Conservation (phyloP, 768 basidiomycete species). For the Termitomyces titanicus region DNA sequence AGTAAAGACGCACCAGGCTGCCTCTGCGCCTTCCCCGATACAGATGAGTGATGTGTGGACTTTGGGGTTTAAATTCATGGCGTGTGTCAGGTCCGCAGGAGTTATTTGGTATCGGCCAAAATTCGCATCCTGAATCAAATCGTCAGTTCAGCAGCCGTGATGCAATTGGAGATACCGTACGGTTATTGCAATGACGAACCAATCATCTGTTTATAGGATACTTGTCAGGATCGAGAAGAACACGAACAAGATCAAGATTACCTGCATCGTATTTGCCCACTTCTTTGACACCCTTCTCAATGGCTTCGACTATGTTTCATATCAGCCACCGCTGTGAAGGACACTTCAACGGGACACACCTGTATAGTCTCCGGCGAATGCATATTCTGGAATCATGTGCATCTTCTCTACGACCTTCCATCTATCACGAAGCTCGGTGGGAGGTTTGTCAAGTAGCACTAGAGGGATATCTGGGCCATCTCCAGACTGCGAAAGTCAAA, state of each 20-base stretch:
- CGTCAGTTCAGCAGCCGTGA: not conserved
- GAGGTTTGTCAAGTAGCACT: constrained; percentile 46
- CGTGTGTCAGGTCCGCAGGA: constrained; percentile 50
- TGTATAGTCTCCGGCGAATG: constrained; percentile 66
- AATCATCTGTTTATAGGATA: constrained; percentile 43
- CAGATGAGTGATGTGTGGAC: constrained; percentile 66
- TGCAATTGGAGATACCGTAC: constrained; percentile 19
- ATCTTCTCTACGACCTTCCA: constrained; percentile 73
- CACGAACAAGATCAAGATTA: constrained; percentile 17
- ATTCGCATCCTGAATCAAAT: constrained; percentile 49
- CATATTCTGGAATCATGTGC: constrained; percentile 63
- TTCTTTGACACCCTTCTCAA: constrained; percentile 57
- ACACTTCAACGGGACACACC: constrained; percentile 27
- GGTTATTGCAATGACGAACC: constrained; percentile 69
- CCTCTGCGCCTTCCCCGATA: constrained; percentile 67
- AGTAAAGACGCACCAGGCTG: constrained; percentile 43
- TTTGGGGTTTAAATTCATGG: constrained; percentile 58
- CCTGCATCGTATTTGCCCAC: constrained; percentile 62
- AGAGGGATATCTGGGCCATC: constrained; percentile 56
- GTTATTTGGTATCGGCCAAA: constrained; percentile 62
- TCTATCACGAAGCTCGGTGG: constrained; percentile 50
- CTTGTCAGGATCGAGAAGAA: not conserved
- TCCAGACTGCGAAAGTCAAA: constrained; percentile 44
- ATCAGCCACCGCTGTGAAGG: not conserved
- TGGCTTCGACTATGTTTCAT: constrained; percentile 50